Conservation (phyloP, 495 filamentous ascomycete species). For the Aspergillus panamensis region DNA sequence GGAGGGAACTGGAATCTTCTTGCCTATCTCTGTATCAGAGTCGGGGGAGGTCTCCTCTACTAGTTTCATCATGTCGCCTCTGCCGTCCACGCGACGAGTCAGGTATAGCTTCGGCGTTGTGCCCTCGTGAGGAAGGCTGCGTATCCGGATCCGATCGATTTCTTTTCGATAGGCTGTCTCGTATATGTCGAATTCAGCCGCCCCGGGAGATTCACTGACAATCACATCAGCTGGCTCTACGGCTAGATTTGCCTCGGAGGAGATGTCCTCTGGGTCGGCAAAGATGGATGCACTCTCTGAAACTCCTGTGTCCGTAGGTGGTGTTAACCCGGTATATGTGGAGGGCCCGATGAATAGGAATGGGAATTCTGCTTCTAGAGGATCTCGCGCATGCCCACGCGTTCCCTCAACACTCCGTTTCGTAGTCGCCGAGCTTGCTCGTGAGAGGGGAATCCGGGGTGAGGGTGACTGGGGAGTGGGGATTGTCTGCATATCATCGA, state of each 20-base stretch:
- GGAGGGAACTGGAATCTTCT: conserved; percentile 17
- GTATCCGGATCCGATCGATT: conserved; percentile 63
- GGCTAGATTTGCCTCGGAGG: conserved; percentile 15
- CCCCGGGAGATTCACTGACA: conserved; percentile 78
- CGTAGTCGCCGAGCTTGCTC: conserved; percentile 38
- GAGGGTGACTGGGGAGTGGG: conserved; percentile 29
- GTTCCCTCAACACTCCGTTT: conserved; percentile 48
- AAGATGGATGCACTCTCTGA: conserved; percentile 18
- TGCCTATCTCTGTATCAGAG: conserved; percentile 14
- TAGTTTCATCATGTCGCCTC: conserved; percentile 42
- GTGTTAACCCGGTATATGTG: conserved; percentile 35
- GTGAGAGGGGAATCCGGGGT: conserved; percentile 28
- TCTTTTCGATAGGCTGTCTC: conserved; percentile 81
- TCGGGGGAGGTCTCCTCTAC: conserved; percentile 25
- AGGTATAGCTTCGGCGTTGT: conserved; percentile 51
- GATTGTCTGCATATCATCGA: conserved; percentile 20
- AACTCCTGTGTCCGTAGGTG: conserved; percentile 12
- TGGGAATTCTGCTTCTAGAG: conserved; percentile 55
- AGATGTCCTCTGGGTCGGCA: conserved; percentile 27
- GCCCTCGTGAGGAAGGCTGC: conserved; percentile 30
- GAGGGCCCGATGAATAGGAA: conserved; percentile 73
- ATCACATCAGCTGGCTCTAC: conserved; percentile 27
- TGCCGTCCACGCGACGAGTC: conserved; percentile 57
- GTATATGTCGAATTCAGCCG: conserved; percentile 80
- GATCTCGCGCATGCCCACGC: conserved; percentile 63